These are phyloP conservation scores for Xylaria sp. DNA, from an alignment of 2,329 filamentous ascomycete genomes.

Conservation along the genomic window DNA sequence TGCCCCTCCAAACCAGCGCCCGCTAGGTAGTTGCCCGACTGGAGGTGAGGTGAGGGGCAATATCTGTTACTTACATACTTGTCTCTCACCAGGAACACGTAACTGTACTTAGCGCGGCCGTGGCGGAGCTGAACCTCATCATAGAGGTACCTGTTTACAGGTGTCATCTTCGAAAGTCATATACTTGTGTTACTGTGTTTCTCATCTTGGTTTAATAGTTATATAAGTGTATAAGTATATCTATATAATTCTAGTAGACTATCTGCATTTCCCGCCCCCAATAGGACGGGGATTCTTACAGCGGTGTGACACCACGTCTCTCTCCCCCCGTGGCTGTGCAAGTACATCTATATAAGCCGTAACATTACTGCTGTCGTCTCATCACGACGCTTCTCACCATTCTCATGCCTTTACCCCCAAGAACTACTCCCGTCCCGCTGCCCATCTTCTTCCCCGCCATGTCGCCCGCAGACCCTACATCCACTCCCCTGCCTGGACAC, in stretches of 20 bases:
- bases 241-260: too few relatives aligned
- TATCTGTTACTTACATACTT: background rate
- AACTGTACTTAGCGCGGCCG: too few relatives aligned
- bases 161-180: too few relatives aligned
- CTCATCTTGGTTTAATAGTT: too few relatives aligned
- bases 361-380: background rate
- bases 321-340: background rate
- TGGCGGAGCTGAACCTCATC: too few relatives aligned
- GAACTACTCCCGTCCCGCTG: slow-evolving; percentile 49
- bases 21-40: background rate
- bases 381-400: background rate
- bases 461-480: slow-evolving; percentile 42
- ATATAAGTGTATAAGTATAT: too few relatives aligned
- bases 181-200: too few relatives aligned
- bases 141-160: too few relatives aligned
- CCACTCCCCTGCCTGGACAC: slow-evolving; percentile 21
- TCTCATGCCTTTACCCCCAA: slow-evolving; percentile 47
- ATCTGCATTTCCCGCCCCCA: background rate
- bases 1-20: slow-evolving; percentile 28
- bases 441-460: slow-evolving; percentile 51
- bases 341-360: slow-evolving; percentile 2
- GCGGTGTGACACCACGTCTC: background rate
- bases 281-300: background rate
- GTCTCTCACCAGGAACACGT: too few relatives aligned
- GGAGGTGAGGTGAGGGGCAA: slow-evolving; percentile 13